Evolutionary conservation across 1,139 yeast species (phyloP).

Genomic region (Sugiyamaella grinbergsii): DNA sequence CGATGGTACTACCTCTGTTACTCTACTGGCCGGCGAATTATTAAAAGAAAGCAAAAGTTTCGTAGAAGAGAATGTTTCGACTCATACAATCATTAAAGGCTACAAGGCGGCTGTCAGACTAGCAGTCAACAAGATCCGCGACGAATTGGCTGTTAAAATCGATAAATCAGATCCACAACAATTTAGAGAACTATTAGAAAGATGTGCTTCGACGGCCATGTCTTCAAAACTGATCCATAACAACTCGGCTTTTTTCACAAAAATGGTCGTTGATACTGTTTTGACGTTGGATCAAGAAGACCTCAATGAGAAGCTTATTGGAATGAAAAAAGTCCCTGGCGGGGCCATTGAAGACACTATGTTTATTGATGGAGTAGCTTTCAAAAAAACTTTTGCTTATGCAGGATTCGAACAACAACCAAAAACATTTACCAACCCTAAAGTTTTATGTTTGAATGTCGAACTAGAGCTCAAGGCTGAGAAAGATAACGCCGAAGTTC

Average conservation of each 20-base stretch:
- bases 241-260: conserved; percentile 85
- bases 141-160: conserved; percentile 71
- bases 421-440: conserved; percentile 75
- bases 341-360: conserved; percentile 94
- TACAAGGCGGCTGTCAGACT: conserved; percentile 78
- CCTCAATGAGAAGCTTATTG: conserved; percentile 86
- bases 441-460: conserved; percentile 80
- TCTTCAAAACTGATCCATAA: conserved; percentile 88
- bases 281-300: conserved; percentile 80
- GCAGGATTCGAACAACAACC: conserved; percentile 99
- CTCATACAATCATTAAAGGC: conserved; percentile 86
- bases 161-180: conserved; percentile 47
- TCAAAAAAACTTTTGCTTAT: conserved; percentile 93
- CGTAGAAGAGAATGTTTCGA: conserved; percentile 93
- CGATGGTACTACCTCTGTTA: conserved; percentile 97
- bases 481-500: conserved; percentile 98
- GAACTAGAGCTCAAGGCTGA: conserved; percentile 97
- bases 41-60: conserved; percentile 86
- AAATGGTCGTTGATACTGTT: conserved; percentile 97
- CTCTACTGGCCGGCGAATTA: conserved; percentile 91
- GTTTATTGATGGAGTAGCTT: conserved; percentile 92
- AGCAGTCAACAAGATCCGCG: conserved; percentile 67
- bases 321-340: conserved; percentile 93
- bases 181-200: conserved; percentile 75
- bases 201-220: conserved; percentile 98